Evolutionary conservation across 129 eudicot genomes (phyloP), one percentile per base, ranked within the genome.

Genomic region (Pulicaria dysenterica): DNA sequence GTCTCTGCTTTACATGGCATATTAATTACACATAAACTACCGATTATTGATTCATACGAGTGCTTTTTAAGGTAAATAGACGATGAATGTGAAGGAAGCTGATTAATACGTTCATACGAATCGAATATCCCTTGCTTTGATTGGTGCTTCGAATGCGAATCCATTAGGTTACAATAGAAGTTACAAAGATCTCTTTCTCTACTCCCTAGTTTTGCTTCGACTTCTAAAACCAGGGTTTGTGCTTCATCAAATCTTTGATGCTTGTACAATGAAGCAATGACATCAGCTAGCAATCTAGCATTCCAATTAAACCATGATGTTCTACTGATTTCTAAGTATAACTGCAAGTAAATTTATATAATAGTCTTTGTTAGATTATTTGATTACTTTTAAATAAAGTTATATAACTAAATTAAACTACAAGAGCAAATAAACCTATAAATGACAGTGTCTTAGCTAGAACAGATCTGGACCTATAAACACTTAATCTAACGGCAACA

Each of bases 241-340:
- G 91, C 96, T 59, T 88, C 89, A 39, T 81, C 80, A 15, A 76
- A 74, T 62, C 79, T 80, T 58, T 81, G 84, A 67, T 83, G 85
- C 41, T 80, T 82, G 83, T 76, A 74, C 6, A 89, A 67, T 42
- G 84, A 77, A 58, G 96, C 96, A 41, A 92, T 78, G 45, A 92
- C 72, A 65, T 86, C 90, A 3, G 97, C 94, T 5, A 74, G 84
- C 12, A 92, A 82, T 79, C 86, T 92, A 34, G 91, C 73, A 50
- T 92, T 92, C 98, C 96, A 92, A 58, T 64, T 68, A 72, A 92
- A 89, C 98, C 96, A 92, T 7, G 88, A 56, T 31, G 82, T 83
- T 87, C 67, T 80, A 67, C 80, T 80, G 62, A 92, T 89, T 44
- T 58, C 64, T 44, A 61, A 48, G 76, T 89, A 92, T 81, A 92